Conservation (phyloP, 805 yeast genomes). For the Tetrapisispora pingtungensis region DNA sequence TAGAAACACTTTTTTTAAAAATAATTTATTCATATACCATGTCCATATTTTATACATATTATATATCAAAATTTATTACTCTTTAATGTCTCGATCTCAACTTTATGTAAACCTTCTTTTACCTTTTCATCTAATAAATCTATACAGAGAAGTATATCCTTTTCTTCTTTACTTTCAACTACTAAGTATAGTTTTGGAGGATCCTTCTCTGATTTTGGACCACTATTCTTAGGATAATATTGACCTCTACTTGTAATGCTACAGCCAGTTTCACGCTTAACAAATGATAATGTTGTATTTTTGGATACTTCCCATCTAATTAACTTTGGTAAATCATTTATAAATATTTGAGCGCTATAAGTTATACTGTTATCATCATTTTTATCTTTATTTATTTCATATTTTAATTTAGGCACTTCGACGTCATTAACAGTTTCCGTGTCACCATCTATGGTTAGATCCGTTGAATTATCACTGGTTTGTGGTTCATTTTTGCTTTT, state of each 20-base stretch:
- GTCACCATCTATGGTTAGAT: conserved; percentile 2
- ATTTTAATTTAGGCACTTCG: conserved; percentile 34
- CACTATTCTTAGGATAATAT: conserved; percentile 53
- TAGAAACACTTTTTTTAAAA: background rate
- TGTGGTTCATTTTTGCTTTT: background rate
- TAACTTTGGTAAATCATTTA: conserved; percentile 77
- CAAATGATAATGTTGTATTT: conserved; percentile 48
- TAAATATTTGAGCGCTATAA: conserved; percentile 59
- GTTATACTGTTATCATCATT: conserved; percentile 44
- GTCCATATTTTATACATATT: background rate
- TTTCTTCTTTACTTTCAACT: conserved; percentile 63
- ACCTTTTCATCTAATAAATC: conserved; percentile 44
- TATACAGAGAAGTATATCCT: conserved; percentile 50
- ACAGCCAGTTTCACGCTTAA: conserved; percentile 62
- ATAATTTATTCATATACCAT: no score
- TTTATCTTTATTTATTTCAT: conserved; percentile 43
- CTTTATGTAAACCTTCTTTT: conserved; percentile 45
- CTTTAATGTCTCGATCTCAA: conserved; percentile 36
- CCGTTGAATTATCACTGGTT: background rate
- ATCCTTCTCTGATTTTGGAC: conserved; percentile 41
- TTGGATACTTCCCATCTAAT: conserved; percentile 73
- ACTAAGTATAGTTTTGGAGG: conserved; percentile 69
- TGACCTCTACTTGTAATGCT: conserved; percentile 78
- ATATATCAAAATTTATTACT: conserved; percentile 37
- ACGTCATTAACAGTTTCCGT: conserved; percentile 6